Evolutionary conservation across 2,329 filamentous ascomycete species (phyloP), one percentile per base, ranked within the genome.

Genomic region (Xenoacremonium recifei): DNA sequence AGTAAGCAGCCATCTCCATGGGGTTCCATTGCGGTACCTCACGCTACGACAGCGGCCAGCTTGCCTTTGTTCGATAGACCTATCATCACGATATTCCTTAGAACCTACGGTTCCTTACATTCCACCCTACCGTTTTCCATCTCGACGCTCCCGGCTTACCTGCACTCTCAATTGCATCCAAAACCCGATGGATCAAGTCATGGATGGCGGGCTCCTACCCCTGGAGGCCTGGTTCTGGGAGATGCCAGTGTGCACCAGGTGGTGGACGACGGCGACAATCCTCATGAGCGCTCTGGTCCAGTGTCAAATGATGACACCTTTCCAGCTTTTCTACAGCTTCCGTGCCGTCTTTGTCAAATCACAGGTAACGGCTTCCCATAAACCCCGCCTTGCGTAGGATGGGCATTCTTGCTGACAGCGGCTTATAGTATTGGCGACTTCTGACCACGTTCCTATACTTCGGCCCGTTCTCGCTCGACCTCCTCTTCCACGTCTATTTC

Each of bases 201-300:
- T 81, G 62, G 78, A 79, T 44, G 79, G 76, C 53, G 80, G 76
- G 45, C 73, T 77, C 40, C 73, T 96, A 60, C 93, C 92, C 31
- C 77, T 99, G 6, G 93, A 97, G 68, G 86, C 92, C 55, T 99
- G 93, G 93, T 97, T 96, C 68, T 96, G 89, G 78, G 93, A 99
- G 67, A 96, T 96, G 87, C 93, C 93, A 4, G 82, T 93, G 19
- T 95, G 91, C 67, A 99, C 93, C 27, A 77, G 93, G 48, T 95
- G 88, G 85, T 99, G 93, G 93, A 97, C 93, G 17, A 91, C 89
- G 18, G 90, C 91, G 4, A 95, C 91, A 0, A 83, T 97, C 31
- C 73, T 89, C 44, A 93, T 87, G 10, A 95, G 90, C 54, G 82
- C 90, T 13, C 72, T 97, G 55, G 90, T 97, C 5, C 93, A 97